Conservation (phyloP, 1,284 basidiomycete genomes). For the Hemileia vastatrix region DNA sequence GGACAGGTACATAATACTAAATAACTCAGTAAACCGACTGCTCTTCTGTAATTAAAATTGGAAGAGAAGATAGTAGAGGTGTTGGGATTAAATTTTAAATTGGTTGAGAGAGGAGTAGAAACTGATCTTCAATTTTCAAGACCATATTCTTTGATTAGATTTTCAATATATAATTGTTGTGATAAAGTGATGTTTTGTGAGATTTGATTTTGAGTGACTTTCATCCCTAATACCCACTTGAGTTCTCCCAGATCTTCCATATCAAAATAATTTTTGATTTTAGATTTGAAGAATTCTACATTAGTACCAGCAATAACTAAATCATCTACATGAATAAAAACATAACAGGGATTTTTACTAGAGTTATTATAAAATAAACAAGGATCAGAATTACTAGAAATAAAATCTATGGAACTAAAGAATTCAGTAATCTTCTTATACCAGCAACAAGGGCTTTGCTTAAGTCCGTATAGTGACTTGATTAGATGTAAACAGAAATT, state of each 20-base stretch:
- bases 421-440: neutral
- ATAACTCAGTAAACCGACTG: neutral
- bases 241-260: neutral
- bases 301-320: neutral
- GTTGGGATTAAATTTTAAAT: no score
- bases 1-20: slow-evolving; percentile 2
- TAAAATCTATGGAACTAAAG: neutral
- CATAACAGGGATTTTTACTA: neutral
- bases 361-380: neutral
- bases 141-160: neutral
- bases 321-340: neutral
- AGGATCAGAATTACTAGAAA: neutral
- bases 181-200: no score
- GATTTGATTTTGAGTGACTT: no score
- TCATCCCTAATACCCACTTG: neutral
- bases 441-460: slow-evolving; percentile 2
- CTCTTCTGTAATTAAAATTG: neutral
- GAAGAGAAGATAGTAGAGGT: no score
- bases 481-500: neutral
- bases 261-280: neutral
- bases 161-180: no score
- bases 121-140: neutral
- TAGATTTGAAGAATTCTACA: neutral
- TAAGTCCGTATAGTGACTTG: neutral
- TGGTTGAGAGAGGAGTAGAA: neutral